Evolutionary conservation across 805 yeast genomes (phyloP).

Genomic region (Ascoidea tarda): DNA sequence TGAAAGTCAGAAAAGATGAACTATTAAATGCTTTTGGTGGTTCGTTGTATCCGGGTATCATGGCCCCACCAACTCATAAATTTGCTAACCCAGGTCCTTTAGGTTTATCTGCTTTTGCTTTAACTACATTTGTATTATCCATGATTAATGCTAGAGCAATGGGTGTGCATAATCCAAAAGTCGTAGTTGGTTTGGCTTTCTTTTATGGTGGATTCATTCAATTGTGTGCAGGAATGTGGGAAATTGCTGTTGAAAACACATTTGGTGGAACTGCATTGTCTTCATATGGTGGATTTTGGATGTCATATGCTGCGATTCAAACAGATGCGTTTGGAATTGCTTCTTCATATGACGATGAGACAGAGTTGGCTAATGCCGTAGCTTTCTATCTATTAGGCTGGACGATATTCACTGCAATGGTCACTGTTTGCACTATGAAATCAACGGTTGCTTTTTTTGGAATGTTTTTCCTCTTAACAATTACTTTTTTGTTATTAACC

Average conservation of each 20-base stretch:
- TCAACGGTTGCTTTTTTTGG: constrained; percentile 52
- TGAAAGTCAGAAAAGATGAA: constrained; percentile 49
- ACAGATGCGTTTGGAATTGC: constrained; percentile 46
- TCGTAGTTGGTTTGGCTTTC: constrained; percentile 41
- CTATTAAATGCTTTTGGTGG: constrained; percentile 68
- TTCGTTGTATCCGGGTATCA: constrained; percentile 57
- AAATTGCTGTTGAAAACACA: constrained; percentile 45
- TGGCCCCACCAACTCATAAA: constrained; percentile 41
- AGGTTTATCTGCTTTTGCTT: constrained; percentile 46
- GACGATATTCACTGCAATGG: constrained; percentile 46
- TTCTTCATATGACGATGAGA: constrained; percentile 31
- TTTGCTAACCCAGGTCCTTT: constrained; percentile 57
- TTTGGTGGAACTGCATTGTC: constrained; percentile 54
- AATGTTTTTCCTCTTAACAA: constrained; percentile 35
- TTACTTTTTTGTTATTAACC: constrained; percentile 42
- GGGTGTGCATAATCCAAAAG: constrained; percentile 35
- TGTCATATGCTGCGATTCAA: constrained; percentile 45
- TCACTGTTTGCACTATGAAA: constrained; percentile 40
- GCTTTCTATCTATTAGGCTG: constrained; percentile 51
- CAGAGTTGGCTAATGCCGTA: constrained; percentile 29
- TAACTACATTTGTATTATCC: constrained; percentile 47
- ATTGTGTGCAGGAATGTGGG: constrained; percentile 54
- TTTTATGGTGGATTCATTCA: constrained; percentile 54
- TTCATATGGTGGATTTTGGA: constrained; percentile 62
- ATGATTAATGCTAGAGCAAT: constrained; percentile 40